Base-by-base conservation (phyloP, 1,284 basidiomycete species). In the Earliella scabrosa region DNA sequence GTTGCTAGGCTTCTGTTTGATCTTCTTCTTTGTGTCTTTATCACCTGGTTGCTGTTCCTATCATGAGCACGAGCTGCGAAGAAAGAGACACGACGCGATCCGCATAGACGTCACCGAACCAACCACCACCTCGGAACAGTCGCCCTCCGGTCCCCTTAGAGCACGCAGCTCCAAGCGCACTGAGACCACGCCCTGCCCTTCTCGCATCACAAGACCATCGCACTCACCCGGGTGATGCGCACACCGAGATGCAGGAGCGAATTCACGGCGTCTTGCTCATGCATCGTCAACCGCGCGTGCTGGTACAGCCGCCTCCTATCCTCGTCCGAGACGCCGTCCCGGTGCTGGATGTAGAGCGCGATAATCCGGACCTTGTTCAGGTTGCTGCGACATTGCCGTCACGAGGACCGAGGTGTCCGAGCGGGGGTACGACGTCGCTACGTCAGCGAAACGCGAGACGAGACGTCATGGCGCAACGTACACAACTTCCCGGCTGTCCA, bases 271-370 rank as follows among this genome's bases (percentile, higher is more conserved):
- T 98, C 97, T 77, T 97, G 95, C 70, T 99, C 97, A 21, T 92
- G 82, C 50, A 96, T 75, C 3, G 86, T 85, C 44, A 99, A 76
- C 31, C 94, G 82, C n/a, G 97, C 97, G 71, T 99, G 97, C 71
- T 98, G 96, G 72, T 97, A 99, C 56, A 99, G 74, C 55, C 97
- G 80, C 59, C 95, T 85, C 53, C 94, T 86, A 75, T 99, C 97
- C 70, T 99, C 97, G 56, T 98, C 97, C 18, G 97, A 95, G 9
- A 99, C 97, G 44, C 97, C 97, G 66, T 99, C 97, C 43, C 95
- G 89, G 74, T 91, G 87, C 72, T 98, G 88, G 66, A 99, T 95
- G 73, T 99, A 99, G 16, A 99, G 79, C 6, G 97, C 94, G 59
- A 99, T 93, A 66, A 99, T 92, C 56, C 97, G 92, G 36, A 98